These are phyloP conservation scores for Lizonia empirigonia DNA, from an alignment of 2,329 filamentous ascomycete genomes.

Conservation along the genomic window DNA sequence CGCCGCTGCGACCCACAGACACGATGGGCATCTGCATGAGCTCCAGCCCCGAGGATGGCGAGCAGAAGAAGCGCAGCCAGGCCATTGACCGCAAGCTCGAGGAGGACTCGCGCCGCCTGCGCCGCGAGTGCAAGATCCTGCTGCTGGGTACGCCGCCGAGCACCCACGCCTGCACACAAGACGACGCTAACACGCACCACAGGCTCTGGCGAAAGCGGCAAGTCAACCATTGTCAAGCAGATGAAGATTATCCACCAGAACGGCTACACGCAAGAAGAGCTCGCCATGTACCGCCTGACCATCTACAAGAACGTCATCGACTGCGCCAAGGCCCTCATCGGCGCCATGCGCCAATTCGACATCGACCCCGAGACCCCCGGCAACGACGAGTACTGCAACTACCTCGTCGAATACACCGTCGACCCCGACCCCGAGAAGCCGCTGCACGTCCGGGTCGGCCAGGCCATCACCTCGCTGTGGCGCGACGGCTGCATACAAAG, in stretches of 20 bases:
- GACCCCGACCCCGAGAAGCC: conserved; percentile 87
- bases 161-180: not conserved
- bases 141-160: conserved; percentile 73
- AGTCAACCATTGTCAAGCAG: conserved; percentile 99
- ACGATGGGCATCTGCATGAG: conserved; percentile 95
- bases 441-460: conserved; percentile 79
- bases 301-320: conserved; percentile 99
- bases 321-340: conserved; percentile 91
- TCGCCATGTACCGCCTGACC: conserved; percentile 91
- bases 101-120: conserved; percentile 89
- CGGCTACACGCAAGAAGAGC: conserved; percentile 92
- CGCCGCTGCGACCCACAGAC: conserved; percentile 38
- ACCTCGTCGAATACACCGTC: conserved; percentile 83
- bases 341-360: conserved; percentile 88
- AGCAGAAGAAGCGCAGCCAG: conserved; percentile 95
- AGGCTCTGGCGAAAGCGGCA: conserved; percentile 98
- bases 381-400: conserved; percentile 77
- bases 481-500: conserved; percentile 81
- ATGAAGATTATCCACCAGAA: conserved; percentile 99
- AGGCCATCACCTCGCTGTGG: conserved; percentile 87
- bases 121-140: conserved; percentile 98
- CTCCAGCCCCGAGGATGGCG: conserved; percentile 80
- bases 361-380: conserved; percentile 76
- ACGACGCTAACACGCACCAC: conserved; percentile 37
- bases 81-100: conserved; percentile 92